Conservation (phyloP, 2,329 filamentous ascomycete species). For the Dactylellina parvicollis region DNA sequence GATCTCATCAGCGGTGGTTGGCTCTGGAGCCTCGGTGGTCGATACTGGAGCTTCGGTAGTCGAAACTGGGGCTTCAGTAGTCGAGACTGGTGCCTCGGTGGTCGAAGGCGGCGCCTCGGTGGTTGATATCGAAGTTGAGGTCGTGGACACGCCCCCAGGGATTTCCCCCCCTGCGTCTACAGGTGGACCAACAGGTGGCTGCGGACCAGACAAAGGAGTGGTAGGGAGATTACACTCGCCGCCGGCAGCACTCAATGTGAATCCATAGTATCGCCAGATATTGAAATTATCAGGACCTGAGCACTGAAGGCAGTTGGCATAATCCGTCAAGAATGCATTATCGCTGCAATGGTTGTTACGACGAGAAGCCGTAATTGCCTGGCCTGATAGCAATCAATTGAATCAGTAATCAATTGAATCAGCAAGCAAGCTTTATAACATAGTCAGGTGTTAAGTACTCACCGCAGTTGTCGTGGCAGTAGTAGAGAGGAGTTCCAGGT, state of each 20-base stretch:
- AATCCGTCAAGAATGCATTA: constrained; percentile 62
- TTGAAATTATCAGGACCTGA: constrained; percentile 61
- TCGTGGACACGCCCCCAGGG: constrained; percentile 23
- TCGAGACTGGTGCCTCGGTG: constrained; percentile 19
- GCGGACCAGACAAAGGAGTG: constrained; percentile 38
- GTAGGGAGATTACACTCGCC: constrained; percentile 58
- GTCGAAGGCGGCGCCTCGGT: constrained; percentile 12
- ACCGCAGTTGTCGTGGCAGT: constrained; percentile 68
- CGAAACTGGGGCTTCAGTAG: constrained; percentile 23
- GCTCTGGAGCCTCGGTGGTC: constrained; percentile 8
- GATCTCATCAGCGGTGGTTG: constrained; percentile 17
- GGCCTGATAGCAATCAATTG: constrained; percentile 52
- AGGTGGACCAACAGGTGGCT: constrained; percentile 28
- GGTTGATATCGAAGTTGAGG: constrained; percentile 2
- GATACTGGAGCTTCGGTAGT: constrained; percentile 2
- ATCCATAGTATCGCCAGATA: constrained; percentile 65
- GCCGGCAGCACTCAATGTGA: constrained; percentile 60
- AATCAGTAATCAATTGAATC: not conserved
- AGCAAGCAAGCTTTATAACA: not conserved
- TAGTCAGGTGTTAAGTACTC: constrained; percentile 55
- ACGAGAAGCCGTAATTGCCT: constrained; percentile 61
- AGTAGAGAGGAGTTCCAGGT: constrained; percentile 63
- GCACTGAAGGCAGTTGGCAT: constrained; percentile 64
- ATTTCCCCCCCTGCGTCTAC: constrained; percentile 38
- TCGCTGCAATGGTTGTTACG: constrained; percentile 61